These are phyloP conservation scores for Cubamyces lactineus DNA, from an alignment of 768 basidiomycete species.

Conservation along the genomic window DNA sequence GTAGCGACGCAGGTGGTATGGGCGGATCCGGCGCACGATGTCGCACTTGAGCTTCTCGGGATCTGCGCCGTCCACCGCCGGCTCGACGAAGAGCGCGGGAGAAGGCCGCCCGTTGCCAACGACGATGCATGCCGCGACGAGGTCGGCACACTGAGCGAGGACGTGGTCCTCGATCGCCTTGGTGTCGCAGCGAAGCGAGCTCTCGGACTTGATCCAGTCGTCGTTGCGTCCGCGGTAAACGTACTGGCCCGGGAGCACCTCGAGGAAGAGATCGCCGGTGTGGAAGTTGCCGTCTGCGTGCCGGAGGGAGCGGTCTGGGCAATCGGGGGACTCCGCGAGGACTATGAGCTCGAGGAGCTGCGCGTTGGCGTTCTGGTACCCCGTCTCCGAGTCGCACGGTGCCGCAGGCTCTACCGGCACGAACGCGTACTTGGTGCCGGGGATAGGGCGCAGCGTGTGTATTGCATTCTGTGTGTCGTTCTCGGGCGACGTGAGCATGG, in stretches of 20 bases:
- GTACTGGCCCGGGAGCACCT: slow-evolving; percentile 59
- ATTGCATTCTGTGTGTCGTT: slow-evolving; percentile 40
- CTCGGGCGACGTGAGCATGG: slow-evolving; percentile 37
- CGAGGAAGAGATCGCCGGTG: slow-evolving; percentile 79
- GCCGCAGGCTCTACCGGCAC: slow-evolving; percentile 53
- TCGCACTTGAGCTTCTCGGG: slow-evolving; percentile 68
- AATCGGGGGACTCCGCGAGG: slow-evolving; percentile 66
- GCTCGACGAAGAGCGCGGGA: slow-evolving; percentile 77
- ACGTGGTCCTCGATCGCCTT: slow-evolving; percentile 83
- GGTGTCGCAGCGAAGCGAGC: slow-evolving; percentile 78
- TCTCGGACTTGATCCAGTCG: slow-evolving; percentile 86
- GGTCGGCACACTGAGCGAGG: slow-evolving; percentile 59
- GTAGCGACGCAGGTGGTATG: slow-evolving; percentile 76
- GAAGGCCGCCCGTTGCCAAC: slow-evolving; percentile 77
- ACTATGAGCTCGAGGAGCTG: slow-evolving; percentile 71
- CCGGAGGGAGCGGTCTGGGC: slow-evolving; percentile 63
- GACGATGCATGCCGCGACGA: slow-evolving; percentile 75
- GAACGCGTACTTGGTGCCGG: slow-evolving; percentile 67
- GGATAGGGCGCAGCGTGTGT: slow-evolving; percentile 57
- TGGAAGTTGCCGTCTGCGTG: slow-evolving; percentile 71
- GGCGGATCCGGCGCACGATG: slow-evolving; percentile 72
- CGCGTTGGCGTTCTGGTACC: slow-evolving; percentile 53
- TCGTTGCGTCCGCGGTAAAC: slow-evolving; percentile 75
- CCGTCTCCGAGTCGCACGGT: slow-evolving; percentile 28
- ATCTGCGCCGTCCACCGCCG: slow-evolving; percentile 51